Conservation (phyloP, 2,329 filamentous ascomycete genomes). For the Clarireedia monteithiana region DNA sequence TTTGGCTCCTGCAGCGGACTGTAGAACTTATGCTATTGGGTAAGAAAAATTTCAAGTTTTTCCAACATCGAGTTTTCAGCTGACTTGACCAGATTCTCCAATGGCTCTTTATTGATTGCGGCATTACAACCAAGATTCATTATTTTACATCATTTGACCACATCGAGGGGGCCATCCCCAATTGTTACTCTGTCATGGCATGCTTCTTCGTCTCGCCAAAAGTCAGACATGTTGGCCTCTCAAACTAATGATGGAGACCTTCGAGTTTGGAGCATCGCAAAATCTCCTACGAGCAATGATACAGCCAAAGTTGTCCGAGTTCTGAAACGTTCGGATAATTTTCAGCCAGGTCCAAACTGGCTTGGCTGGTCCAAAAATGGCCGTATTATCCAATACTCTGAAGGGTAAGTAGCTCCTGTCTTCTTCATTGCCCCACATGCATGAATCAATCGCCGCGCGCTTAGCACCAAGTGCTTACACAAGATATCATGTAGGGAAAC, state of each 20-base stretch:
- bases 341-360: slow-evolving; percentile 76
- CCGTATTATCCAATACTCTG: slow-evolving; percentile 84
- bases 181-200: slow-evolving; percentile 90
- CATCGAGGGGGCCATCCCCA: slow-evolving; percentile 73
- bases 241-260: slow-evolving; percentile 89
- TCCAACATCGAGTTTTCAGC: neutral
- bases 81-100: slow-evolving; percentile 63
- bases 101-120: slow-evolving; percentile 87
- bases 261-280: slow-evolving; percentile 93
- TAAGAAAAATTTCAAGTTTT: slow-evolving; percentile 33
- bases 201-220: slow-evolving; percentile 89
- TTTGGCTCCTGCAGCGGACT: slow-evolving; percentile 80
- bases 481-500: slow-evolving; percentile 57
- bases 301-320: slow-evolving; percentile 83
- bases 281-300: slow-evolving; percentile 62
- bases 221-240: slow-evolving; percentile 94
- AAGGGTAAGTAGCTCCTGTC: slow-evolving; percentile 57
- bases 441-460: slow-evolving; percentile 38
- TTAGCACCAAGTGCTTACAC: slow-evolving; percentile 35
- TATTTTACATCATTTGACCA: slow-evolving; percentile 86
- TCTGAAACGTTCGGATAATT: slow-evolving; percentile 71
- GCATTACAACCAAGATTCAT: slow-evolving; percentile 87
- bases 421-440: slow-evolving; percentile 14
- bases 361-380: slow-evolving; percentile 98
- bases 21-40: slow-evolving; percentile 93